Percentiles rank a stretch among this genome's conserved stretches.
Conservation (phyloP, 768 basidiomycete species). For the Lactarius evosmus region DNA sequence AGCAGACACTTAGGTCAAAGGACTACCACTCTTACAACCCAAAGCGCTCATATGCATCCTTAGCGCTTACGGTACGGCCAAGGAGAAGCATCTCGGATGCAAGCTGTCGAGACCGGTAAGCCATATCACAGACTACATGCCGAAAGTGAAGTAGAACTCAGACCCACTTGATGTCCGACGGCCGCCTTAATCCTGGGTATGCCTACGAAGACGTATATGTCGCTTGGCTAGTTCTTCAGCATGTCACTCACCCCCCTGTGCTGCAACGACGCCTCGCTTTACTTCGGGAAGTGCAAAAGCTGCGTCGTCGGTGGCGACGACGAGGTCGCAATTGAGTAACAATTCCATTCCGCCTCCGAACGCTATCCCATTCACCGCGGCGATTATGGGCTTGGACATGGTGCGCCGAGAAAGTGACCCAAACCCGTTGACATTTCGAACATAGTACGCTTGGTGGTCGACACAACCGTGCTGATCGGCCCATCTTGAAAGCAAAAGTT, state of each 20-base stretch:
- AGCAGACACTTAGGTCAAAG: neutral
- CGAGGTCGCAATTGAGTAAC: conserved; percentile 72
- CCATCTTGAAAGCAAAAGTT: conserved; percentile 48
- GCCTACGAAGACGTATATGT: conserved; percentile 32
- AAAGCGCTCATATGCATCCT: conserved; percentile 65
- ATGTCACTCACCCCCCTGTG: conserved; percentile 57
- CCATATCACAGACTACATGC: neutral
- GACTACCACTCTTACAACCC: conserved; percentile 53
- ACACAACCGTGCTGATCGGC: conserved; percentile 42
- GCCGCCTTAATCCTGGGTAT: conserved; percentile 66
- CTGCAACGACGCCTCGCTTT: conserved; percentile 69
- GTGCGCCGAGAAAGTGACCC: conserved; percentile 68
- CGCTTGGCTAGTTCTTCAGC: neutral
- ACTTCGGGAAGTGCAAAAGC: conserved; percentile 77
- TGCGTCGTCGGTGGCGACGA: conserved; percentile 63
- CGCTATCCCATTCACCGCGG: conserved; percentile 71
- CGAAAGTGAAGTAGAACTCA: conserved; percentile 4
- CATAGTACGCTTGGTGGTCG: conserved; percentile 44
- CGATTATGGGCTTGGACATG: conserved; percentile 71
- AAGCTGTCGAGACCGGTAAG: conserved; percentile 41
- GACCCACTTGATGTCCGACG: conserved; percentile 70
- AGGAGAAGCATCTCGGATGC: conserved; percentile 75
- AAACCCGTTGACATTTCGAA: conserved; percentile 54
- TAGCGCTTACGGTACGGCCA: conserved; percentile 64
- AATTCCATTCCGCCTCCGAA: conserved; percentile 38